Conservation (phyloP, 176 grass and related monocot genomes). For the Saccharum officinarum region DNA sequence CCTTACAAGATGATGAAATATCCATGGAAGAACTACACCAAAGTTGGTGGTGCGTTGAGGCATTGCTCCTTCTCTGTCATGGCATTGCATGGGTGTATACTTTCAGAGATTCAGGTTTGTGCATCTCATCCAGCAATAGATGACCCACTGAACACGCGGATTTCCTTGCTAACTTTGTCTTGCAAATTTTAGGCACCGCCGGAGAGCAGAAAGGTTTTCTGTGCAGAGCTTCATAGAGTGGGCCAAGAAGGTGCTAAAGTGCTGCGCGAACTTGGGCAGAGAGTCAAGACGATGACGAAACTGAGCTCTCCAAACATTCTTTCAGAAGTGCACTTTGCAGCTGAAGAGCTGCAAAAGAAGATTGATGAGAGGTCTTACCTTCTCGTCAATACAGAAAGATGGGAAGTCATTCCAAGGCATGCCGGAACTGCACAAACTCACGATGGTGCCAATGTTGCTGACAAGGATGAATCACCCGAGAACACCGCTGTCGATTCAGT, state of each 20-base stretch:
- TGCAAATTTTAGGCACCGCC: constrained; percentile 51
- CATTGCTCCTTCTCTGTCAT: constrained; percentile 95
- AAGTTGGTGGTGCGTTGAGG: constrained; percentile 79
- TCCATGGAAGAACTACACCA: constrained; percentile 84
- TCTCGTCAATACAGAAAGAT: constrained; percentile 71
- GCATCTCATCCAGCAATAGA: not conserved
- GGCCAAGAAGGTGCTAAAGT: constrained; percentile 73
- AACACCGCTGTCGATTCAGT: not conserved
- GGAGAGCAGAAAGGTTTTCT: constrained; percentile 73
- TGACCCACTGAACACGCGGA: not conserved
- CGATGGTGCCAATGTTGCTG: not conserved
- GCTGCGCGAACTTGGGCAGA: constrained; percentile 68
- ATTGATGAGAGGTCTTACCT: constrained; percentile 82
- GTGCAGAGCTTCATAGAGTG: constrained; percentile 66
- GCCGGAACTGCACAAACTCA: constrained; percentile 13
- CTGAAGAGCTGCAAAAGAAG: constrained; percentile 79
- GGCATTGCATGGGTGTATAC: constrained; percentile 95
- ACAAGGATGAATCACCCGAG: constrained; percentile 1
- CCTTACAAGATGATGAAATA: constrained; percentile 86
- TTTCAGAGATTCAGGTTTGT: constrained; percentile 90
- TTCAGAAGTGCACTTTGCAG: constrained; percentile 61
- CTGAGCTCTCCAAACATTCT: constrained; percentile 67
- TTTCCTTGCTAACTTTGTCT: not conserved
- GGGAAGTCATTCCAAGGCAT: constrained; percentile 38
- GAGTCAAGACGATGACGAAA: constrained; percentile 71